Base-by-base conservation (phyloP, 1,139 yeast species). In the Sugiyamaella japonica region DNA sequence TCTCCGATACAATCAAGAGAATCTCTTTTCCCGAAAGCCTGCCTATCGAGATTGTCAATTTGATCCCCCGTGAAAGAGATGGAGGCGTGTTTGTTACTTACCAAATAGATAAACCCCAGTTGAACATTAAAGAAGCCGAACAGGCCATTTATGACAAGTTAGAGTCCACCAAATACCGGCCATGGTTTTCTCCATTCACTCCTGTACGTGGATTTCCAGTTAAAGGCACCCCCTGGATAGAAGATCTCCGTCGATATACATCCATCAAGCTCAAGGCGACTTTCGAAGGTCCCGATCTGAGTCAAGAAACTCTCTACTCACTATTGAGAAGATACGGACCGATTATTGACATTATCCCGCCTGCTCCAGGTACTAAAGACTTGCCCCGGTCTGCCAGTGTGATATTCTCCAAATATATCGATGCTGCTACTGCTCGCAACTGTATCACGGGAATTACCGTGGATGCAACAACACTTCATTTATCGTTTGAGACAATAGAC, bases 141-240 rank as follows among this genome's bases (percentile, higher is more conserved):
- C 56, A 61, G 23, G 59, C 60, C 10, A 62, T 69, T 12, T 60
- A 61, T 41, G 59, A 63, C 5, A 57, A 63, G 25, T 56, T 65
- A 25, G 62, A 54, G 36, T 53, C 48, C 7, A 40, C 57, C 4
- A 50, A 50, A 9, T 57, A 50, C 48, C 62, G 65, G 3, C 69
- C 66, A 4, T 66, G 70, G 67, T 67, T 61, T 64, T 65, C 68
- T 63, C 62, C 78, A 60, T 60, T 70, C 65, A 57, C 74, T 69
- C 54, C 73, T 69, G 66, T 77, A 83, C 71, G 69, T 72, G 65
- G 86, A 74, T 54, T 86, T 77, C 83, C 88, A 0, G 98, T 95
- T 0, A 85, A 86, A 62, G 99, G 99, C 56, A 78, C 82, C 0
- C 99, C 99, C 0, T 93, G 98, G 97, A 87, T 93, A 59, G 98